Evolutionary conservation across 345 rosid genomes (phyloP).

Genomic region (Populus euphratica): DNA sequence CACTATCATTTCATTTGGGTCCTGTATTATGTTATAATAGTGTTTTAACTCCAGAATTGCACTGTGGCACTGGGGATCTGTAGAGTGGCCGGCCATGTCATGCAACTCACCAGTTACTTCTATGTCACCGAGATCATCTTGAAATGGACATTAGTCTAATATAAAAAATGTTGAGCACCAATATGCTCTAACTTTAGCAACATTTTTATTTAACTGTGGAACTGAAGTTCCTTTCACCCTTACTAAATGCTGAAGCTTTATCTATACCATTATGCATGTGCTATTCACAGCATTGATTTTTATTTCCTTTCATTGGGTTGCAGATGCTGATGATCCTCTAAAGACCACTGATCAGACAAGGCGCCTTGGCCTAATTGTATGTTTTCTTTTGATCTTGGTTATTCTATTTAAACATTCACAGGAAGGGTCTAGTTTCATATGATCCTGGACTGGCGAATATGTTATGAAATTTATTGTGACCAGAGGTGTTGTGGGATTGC

Average conservation of each 20-base stretch:
- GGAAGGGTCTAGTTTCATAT: background rate
- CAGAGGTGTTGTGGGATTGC: background rate
- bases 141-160: background rate
- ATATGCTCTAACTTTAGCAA: background rate
- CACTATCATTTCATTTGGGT: background rate
- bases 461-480: background rate
- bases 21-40: background rate
- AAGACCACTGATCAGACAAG: slow-evolving; percentile 95
- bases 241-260: background rate
- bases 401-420: background rate
- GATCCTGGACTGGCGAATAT: background rate
- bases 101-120: background rate
- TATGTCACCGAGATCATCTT: background rate
- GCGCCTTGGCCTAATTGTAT: slow-evolving; percentile 84
- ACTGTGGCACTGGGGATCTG: background rate
- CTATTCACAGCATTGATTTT: background rate
- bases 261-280: background rate
- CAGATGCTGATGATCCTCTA: slow-evolving; percentile 93
- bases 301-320: slow-evolving; percentile 6
- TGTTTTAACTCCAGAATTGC: background rate
- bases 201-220: background rate
- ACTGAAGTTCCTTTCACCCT: background rate
- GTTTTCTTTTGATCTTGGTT: slow-evolving; percentile 8
- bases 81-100: background rate
- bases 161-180: background rate